Base-by-base conservation (phyloP, 2,329 filamentous ascomycete species). In the Fusarium sp. region DNA sequence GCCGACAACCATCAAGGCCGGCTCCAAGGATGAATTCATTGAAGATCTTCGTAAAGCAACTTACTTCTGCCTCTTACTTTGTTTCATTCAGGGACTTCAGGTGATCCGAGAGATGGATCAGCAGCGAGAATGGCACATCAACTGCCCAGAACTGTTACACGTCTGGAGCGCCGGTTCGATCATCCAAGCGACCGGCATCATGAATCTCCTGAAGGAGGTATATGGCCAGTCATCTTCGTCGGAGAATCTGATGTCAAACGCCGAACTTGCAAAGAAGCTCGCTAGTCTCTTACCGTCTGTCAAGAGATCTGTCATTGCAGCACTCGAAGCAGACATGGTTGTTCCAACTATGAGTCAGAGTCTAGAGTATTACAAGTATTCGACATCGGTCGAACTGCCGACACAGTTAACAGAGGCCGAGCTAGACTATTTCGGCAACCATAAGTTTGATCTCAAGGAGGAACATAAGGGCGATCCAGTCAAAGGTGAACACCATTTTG, bases 341-440 rank as follows among this genome's bases (percentile, higher is more conserved):
- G 36, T 62, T 0, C 57, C 57, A 0, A 16, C 57, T 0, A 62
- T 62, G 12, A 62, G 57, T 8, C 58, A 55, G 0, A 62, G 57
- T 2, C 1, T 62, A 0, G 57, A 62, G 3, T 63, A 44, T 12
- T 50, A 56, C 7, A 49, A 56, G n/a, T 63, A 57, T 28, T 57
- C 58, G 3, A 57, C 33, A 0, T 44, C 33, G 0, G 33, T 40
- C 0, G 23, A 50, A 30, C 8, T 63, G 0, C 60, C 58, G 0
- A 63, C 44, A 4, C 33, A 57, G 15, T 34, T 56, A 1, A 45
- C 33, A 2, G 28, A 55, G 6, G 36, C 26, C 1, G 49, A 56
- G 3, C 16, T 62, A 26, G 36, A 56, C 12, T 34, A 63, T 13
- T 56, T 44, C 12, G 36, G 36, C 1, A 49, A 49, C 3, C 49